These are phyloP conservation scores for Irpex sp. DNA, from an alignment of 1,284 basidiomycete species.

Conservation along the genomic window DNA sequence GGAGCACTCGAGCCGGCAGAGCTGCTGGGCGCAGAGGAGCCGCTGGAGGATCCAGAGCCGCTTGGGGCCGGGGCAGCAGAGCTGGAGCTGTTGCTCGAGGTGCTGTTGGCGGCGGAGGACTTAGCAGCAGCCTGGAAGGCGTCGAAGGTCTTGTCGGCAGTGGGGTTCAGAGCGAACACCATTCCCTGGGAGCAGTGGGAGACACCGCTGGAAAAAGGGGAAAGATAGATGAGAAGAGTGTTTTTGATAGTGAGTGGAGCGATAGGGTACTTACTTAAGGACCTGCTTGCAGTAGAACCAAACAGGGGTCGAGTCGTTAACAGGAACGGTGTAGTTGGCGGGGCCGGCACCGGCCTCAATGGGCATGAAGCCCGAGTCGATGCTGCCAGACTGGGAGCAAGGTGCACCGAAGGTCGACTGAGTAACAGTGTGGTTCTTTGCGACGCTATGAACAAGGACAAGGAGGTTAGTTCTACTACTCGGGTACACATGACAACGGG, in stretches of 20 bases:
- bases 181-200: conserved; percentile 41
- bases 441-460: conserved; percentile 17
- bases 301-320: conserved; percentile 10
- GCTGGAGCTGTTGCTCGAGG: neutral
- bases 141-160: conserved; percentile 38
- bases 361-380: conserved; percentile 13
- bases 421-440: conserved; percentile 30
- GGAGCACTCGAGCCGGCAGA: conserved; percentile 9
- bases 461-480: neutral
- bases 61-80: conserved; percentile 12
- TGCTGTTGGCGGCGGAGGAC: too few species aligned
- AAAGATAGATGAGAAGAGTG: neutral
- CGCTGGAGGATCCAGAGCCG: conserved; percentile 7
- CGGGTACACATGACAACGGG: neutral
- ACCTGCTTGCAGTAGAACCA: conserved; percentile 8
- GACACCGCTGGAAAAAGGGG: neutral
- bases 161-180: conserved; percentile 50
- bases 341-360: conserved; percentile 18
- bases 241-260: too few species aligned
- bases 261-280: neutral
- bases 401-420: conserved; percentile 14
- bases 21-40: conserved; percentile 13
- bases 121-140: conserved; percentile 38
- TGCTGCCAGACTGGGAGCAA: conserved; percentile 14
- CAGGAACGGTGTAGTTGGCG: conserved; percentile 25